phyloP scores from a whole-genome alignment of 2,329 filamentous ascomycete genomes.

The Fusarium anguioides region DNA sequence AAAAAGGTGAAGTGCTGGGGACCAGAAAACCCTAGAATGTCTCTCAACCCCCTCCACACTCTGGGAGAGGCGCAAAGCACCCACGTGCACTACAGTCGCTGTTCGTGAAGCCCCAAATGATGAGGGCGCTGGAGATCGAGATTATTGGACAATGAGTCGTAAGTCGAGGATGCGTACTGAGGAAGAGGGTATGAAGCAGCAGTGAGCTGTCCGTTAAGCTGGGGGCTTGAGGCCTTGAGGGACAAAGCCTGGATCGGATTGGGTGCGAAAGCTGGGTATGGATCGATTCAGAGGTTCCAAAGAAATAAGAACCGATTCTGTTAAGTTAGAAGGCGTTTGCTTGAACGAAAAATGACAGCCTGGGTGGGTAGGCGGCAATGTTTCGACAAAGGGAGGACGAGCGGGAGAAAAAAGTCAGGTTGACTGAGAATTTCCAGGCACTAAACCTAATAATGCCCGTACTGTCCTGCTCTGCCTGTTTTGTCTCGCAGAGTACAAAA shows the following conservation, averaged over 20 bases:
- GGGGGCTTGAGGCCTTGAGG: conserved; percentile 23
- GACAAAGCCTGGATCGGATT: conserved; percentile 15
- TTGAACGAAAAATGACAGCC: conserved; percentile 28
- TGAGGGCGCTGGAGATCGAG: conserved; percentile 35
- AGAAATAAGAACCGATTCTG: conserved; percentile 24
- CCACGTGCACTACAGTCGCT: conserved; percentile 36
- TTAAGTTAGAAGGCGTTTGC: conserved; percentile 21
- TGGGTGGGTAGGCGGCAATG: conserved; percentile 28
- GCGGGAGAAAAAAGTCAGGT: conserved; percentile 19
- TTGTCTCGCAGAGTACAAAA: conserved; percentile 15
- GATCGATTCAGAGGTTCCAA: conserved; percentile 9
- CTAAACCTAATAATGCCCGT: conserved; percentile 17
- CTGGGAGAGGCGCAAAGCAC: conserved; percentile 43
- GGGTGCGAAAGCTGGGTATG: conserved; percentile 11
- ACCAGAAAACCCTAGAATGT: conserved; percentile 33
- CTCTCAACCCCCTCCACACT: conserved; percentile 43
- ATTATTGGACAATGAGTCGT: conserved; percentile 24
- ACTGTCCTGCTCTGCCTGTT: conserved; percentile 3
- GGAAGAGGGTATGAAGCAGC: conserved; percentile 1
- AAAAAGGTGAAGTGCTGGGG: conserved; percentile 35
- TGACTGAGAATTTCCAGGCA: conserved; percentile 36
- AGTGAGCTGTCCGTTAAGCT: conserved; percentile 29
- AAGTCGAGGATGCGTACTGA: conserved; percentile 23
- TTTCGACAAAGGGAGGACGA: conserved; percentile 30
- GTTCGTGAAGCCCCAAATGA: conserved; percentile 36